Evolutionary conservation across 805 yeast species (phyloP), one percentile per base, ranked within the genome.

Genomic region (Kluyveromyces siamensis): DNA sequence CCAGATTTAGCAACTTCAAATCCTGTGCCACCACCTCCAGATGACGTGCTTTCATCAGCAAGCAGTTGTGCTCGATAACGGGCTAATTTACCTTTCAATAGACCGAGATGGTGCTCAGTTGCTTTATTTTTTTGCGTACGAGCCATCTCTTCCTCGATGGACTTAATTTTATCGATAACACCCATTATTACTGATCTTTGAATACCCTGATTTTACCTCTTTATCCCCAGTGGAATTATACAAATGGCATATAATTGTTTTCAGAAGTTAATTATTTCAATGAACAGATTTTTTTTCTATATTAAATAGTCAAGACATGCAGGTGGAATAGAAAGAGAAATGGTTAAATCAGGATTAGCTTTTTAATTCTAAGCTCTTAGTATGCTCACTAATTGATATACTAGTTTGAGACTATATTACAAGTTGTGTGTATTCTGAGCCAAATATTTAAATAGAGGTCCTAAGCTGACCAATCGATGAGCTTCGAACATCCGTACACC

Each of bases 91-190:
- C 98, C 99, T 69, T 91, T 90, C 47, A 93, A 73, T 21, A 91
- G 77, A 54, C 99, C 98, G 61, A 91, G 76, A 66, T 91, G 99
- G 67, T 93, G 90, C 72, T 91, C 98, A 1, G 99, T 91, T 53
- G 99, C 98, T 70, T 91, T 91, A 64, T 91, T 91, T 73, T 93
- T 91, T 65, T 91, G 99, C 33, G 99, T 91, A 52, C 96, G 77
- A 35, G 96, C 80, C 74, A 91, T 81, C 67, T 91, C 99, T 69
- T 83, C 88, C 69, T 90, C 95, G 69, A 91, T 89, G 70, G 83
- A 87, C 51, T 81, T 81, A 58, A 89, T 89, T 63, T 87, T 89
- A 53, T 88, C 96, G 18, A 66, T 53, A 36, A 66, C 53, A 55
- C 71, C 71, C 66, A 66, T 62, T 17, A 52, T 58, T 48, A 35